Conservation (phyloP, 176 grass and related monocot genomes). For the Microstegium vimineum region DNA sequence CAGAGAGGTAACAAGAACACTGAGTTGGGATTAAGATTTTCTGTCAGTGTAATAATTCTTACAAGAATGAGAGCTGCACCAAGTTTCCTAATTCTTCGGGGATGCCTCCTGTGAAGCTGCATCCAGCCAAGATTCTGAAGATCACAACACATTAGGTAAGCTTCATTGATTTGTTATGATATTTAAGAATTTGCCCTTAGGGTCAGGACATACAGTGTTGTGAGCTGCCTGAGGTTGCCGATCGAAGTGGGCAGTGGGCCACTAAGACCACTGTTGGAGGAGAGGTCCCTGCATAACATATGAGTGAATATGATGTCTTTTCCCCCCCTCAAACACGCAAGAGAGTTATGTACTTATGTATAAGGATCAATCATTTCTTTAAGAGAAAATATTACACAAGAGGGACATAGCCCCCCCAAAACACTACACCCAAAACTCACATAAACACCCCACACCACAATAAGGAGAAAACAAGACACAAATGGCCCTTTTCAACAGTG, state of each 20-base stretch:
- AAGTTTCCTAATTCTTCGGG: slow-evolving; percentile 46
- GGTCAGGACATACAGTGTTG: slow-evolving; percentile 31
- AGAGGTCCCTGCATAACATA: slow-evolving; percentile 45
- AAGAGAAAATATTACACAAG: neutral
- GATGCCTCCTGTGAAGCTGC: slow-evolving; percentile 44
- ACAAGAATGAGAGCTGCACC: slow-evolving; percentile 46
- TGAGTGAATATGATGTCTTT: slow-evolving; percentile 1
- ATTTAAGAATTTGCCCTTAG: neutral
- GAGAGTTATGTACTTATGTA: neutral
- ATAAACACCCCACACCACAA: neutral
- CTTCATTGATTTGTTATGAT: neutral
- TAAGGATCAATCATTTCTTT: neutral
- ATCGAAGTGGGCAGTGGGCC: slow-evolving; percentile 36
- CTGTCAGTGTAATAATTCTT: slow-evolving; percentile 13
- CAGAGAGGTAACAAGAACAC: neutral
- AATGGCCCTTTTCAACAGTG: neutral
- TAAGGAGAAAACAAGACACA: neutral
- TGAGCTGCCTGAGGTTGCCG: slow-evolving; percentile 32
- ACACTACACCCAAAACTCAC: neutral
- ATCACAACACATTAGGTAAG: slow-evolving; percentile 11
- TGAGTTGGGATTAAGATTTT: neutral
- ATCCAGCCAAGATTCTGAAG: slow-evolving; percentile 39
- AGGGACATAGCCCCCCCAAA: neutral
- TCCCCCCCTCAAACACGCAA: neutral
- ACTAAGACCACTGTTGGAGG: slow-evolving; percentile 40